phyloP scores from a whole-genome alignment of 1,284 basidiomycete genomes.

The Tausonia pullulans region DNA sequence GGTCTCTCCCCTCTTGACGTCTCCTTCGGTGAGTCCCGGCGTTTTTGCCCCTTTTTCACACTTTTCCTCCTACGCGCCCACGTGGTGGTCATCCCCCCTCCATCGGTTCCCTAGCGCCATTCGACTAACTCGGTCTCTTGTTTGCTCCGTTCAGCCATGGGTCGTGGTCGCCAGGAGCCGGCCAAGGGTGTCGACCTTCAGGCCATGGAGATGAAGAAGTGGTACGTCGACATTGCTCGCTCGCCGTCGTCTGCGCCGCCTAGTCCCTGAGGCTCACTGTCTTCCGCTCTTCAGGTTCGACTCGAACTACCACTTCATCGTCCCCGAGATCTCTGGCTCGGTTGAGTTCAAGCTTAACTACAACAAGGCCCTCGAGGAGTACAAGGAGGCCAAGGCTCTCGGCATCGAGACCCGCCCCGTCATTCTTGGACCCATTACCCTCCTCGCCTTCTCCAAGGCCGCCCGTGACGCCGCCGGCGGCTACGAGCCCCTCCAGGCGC shows the following conservation, averaged over 20 bases:
- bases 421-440: slow-evolving; percentile 89
- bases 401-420: slow-evolving; percentile 92
- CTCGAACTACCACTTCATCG: slow-evolving; percentile 99
- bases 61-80: background rate
- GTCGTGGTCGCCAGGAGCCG: slow-evolving; percentile 86
- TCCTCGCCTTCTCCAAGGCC: slow-evolving; percentile 87
- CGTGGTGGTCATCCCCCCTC: background rate
- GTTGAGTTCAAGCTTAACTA: slow-evolving; percentile 90
- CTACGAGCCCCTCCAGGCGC: slow-evolving; percentile 84
- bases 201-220: slow-evolving; percentile 99
- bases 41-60: background rate
- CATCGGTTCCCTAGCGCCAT: background rate
- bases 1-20: slow-evolving; percentile 84
- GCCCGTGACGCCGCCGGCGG: slow-evolving; percentile 71
- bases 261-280: background rate
- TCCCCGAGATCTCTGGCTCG: slow-evolving; percentile 86
- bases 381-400: slow-evolving; percentile 83
- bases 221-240: slow-evolving; percentile 43
- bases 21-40: slow-evolving; percentile 54
- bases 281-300: slow-evolving; percentile 61
- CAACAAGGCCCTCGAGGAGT: slow-evolving; percentile 93
- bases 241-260: background rate
- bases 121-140: background rate
- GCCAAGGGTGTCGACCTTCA: slow-evolving; percentile 85
- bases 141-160: slow-evolving; percentile 51